phyloP scores from a whole-genome alignment of 2,329 filamentous ascomycete species.

The Penicillium sp. region DNA sequence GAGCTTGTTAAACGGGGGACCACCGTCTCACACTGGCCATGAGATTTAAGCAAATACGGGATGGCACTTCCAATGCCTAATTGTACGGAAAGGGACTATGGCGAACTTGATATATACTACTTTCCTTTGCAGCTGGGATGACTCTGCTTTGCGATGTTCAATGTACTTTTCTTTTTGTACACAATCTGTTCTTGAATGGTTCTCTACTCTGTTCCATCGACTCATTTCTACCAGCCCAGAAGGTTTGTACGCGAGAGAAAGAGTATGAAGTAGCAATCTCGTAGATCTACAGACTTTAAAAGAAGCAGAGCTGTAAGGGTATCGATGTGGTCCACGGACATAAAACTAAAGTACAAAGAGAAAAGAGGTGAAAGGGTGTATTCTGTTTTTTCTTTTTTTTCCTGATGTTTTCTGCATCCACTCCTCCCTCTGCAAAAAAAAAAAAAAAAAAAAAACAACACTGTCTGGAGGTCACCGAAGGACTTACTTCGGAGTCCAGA shows the following conservation, averaged over 20 bases:
- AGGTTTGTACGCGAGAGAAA: neutral
- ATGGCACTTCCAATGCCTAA: neutral
- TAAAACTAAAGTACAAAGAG: slow-evolving; percentile 33
- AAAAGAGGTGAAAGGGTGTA: slow-evolving; percentile 15
- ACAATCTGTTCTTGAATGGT: slow-evolving; percentile 3
- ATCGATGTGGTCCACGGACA: slow-evolving; percentile 36
- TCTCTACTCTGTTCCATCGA: neutral
- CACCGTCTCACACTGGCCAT: neutral
- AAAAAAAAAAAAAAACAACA: slow-evolving; percentile 6
- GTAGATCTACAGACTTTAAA: neutral
- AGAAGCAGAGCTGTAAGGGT: slow-evolving; percentile 33
- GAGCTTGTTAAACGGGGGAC: slow-evolving; percentile 11
- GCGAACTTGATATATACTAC: slow-evolving; percentile 1
- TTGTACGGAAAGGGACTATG: slow-evolving; percentile 5
- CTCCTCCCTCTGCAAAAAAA: slow-evolving; percentile 8
- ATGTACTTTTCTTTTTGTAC: neutral
- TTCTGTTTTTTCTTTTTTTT: slow-evolving; percentile 14
- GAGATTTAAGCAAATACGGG: neutral
- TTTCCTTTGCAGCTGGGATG: neutral
- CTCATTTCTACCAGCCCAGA: neutral
- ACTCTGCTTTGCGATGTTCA: neutral
- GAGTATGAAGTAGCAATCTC: neutral
- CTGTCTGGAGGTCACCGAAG: slow-evolving; percentile 1
- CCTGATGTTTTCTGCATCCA: slow-evolving; percentile 14
- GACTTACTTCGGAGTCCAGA: slow-evolving; percentile 1